Evolutionary conservation across 73 alveolate species (phyloP).

Genomic region (Tetrahymena borealis): DNA sequence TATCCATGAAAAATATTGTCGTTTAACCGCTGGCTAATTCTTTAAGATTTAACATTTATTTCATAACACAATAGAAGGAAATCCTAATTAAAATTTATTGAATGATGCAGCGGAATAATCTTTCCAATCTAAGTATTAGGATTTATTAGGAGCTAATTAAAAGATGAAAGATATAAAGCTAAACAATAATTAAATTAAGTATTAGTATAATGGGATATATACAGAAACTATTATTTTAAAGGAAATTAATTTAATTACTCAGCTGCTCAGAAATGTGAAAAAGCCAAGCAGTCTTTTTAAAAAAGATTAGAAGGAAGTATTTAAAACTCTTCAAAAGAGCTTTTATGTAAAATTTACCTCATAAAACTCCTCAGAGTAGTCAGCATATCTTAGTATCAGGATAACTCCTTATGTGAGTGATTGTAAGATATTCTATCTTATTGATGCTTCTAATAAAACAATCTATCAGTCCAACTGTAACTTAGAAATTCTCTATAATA

Average conservation of each 20-base stretch:
- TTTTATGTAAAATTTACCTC: neutral
- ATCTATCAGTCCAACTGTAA: neutral
- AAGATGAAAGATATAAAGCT: neutral
- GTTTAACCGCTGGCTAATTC: neutral
- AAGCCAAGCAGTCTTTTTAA: neutral
- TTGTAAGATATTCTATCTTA: neutral
- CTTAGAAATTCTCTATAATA: neutral
- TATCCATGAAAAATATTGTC: neutral
- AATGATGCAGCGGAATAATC: neutral
- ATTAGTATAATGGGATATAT: neutral
- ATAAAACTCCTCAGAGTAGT: neutral
- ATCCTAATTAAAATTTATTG: neutral
- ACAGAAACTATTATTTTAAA: neutral
- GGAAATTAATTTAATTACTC: neutral
- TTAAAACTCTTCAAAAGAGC: neutral
- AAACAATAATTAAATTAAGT: neutral
- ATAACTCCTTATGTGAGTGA: neutral
- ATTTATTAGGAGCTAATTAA: neutral
- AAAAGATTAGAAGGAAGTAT: neutral
- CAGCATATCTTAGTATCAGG: neutral
- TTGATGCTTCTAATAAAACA: neutral
- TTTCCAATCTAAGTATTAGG: neutral
- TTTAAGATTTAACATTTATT: neutral
- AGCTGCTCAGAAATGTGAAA: neutral
- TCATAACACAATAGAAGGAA: neutral